phyloP scores from a whole-genome alignment of 2,329 filamentous ascomycete species.

The Fusarium virguliforme region DNA sequence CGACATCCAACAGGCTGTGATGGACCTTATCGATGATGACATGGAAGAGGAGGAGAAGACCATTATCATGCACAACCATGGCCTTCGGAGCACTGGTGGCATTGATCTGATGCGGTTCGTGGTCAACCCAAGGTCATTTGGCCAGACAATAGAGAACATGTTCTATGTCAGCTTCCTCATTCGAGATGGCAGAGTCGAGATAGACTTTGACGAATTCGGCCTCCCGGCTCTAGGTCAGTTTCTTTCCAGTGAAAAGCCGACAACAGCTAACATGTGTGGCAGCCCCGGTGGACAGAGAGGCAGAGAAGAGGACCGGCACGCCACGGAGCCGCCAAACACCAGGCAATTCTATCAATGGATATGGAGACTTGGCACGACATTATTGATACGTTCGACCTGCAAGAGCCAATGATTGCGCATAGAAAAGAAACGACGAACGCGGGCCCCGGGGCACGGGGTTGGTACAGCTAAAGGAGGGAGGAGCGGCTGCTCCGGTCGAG shows the following conservation, averaged over 20 bases:
- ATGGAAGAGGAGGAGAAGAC: constrained; percentile 63
- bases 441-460: constrained; percentile 72
- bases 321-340: constrained; percentile 78
- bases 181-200: constrained; percentile 83
- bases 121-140: constrained; percentile 91
- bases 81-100: constrained; percentile 78
- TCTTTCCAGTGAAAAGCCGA: not conserved
- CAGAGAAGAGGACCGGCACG: constrained; percentile 64
- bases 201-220: constrained; percentile 80
- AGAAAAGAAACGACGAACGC: constrained; percentile 72
- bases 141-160: constrained; percentile 95
- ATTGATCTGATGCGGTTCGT: constrained; percentile 89
- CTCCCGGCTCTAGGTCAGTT: constrained; percentile 86
- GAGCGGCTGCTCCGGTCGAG: constrained; percentile 3
- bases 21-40: constrained; percentile 62
- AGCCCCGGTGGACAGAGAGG: constrained; percentile 60
- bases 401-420: constrained; percentile 88
- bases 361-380: constrained; percentile 87
- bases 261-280: constrained; percentile 36
- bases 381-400: constrained; percentile 82
- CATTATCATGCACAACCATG: constrained; percentile 75
- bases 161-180: constrained; percentile 98
- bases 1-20: constrained; percentile 64
- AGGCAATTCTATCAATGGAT: constrained; percentile 91
- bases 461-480: constrained; percentile 70